Conservation (phyloP, 177 flowering plant genomes). For the Vitis hybrid region DNA sequence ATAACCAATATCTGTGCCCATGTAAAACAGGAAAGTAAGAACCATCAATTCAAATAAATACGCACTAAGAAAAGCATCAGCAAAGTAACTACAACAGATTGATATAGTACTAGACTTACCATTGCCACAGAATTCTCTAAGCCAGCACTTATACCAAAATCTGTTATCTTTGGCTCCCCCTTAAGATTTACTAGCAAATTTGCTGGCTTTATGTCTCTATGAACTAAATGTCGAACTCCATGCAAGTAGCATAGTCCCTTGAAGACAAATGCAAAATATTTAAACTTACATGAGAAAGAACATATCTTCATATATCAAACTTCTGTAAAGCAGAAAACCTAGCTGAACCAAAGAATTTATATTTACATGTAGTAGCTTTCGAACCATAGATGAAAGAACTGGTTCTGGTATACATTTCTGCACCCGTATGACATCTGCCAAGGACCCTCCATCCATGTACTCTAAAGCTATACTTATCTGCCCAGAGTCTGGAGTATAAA, state of each 20-base stretch:
- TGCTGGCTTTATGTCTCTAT: conserved; percentile 99
- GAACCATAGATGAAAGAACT: conserved; percentile 80
- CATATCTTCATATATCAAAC: background rate
- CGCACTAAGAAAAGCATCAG: too few species aligned
- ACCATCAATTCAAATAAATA: background rate
- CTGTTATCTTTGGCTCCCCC: conserved; percentile 97
- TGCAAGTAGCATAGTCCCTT: conserved; percentile 96
- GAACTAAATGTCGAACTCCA: conserved; percentile 91
- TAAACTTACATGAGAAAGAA: conserved; percentile 4
- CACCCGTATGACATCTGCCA: conserved; percentile 74
- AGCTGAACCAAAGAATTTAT: conserved; percentile 6
- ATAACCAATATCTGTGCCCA: background rate
- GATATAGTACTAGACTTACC: conserved; percentile 46
- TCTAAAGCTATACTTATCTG: conserved; percentile 98
- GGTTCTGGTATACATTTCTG: conserved; percentile 77
- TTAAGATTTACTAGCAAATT: conserved; percentile 95
- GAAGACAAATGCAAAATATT: conserved; percentile 1
- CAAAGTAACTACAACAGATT: too few species aligned
- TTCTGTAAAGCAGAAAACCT: conserved; percentile 6
- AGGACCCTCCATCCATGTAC: conserved; percentile 98
- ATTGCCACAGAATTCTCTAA: conserved; percentile 94
- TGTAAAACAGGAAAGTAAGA: background rate
- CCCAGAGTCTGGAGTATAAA: conserved; percentile 94
- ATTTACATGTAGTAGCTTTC: conserved; percentile 77
- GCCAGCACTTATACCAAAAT: conserved; percentile 99